Evolutionary conservation across 176 grass and related monocot species (phyloP), one percentile per base, ranked within the genome.

Genomic region (Musa troglodytarum): DNA sequence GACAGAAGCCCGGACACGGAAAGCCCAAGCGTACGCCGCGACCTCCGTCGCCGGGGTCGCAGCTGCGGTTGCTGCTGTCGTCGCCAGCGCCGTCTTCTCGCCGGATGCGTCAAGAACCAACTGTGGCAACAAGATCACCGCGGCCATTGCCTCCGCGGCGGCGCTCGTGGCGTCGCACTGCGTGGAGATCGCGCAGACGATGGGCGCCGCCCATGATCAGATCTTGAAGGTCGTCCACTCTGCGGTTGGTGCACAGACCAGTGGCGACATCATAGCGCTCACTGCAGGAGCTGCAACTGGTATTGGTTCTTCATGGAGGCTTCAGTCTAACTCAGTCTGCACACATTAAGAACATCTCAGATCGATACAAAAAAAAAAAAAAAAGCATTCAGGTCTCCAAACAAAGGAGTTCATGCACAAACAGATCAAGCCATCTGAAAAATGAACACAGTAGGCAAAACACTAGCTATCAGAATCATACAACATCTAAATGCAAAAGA

Each of bases 111-210:
- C 64, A 1, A 87, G 77, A 83, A 71, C 53, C 24, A 79, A 51
- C 64, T 8, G 72, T 23, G 82, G 56, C n/a, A 64, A 64, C 11
- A 92, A 96, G 83, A 90, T 85, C 3, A 85, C 81, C 2, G 85
- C 93, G 4, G 85, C 83, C 19, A 83, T 92, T 68, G 89, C 89
- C 26, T 92, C 89, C 0, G 93, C 93, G 51, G 88, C 93, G 0
- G 89, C 93, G 34, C 83, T 92, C 69, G 91, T 96, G 75, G 93
- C 90, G 50, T 96, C 93, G 13, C 93, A 96, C 74, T 96, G 93
- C 65, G 87, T 96, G 74, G 93, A 96, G 83, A 96, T 92, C 81
- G 93, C 93, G 15, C 93, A 90, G 80, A 76, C 83, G 25, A 87
- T 92, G 70, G 93, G 93, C 50, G 93, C 90, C 54, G 81, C 70